A percentile compares a stretch with the other conserved stretches of the same genome.
These are phyloP conservation scores for Oropetium thomaeum DNA, from an alignment of 176 grass and related monocot species.

Conservation along the genomic window DNA sequence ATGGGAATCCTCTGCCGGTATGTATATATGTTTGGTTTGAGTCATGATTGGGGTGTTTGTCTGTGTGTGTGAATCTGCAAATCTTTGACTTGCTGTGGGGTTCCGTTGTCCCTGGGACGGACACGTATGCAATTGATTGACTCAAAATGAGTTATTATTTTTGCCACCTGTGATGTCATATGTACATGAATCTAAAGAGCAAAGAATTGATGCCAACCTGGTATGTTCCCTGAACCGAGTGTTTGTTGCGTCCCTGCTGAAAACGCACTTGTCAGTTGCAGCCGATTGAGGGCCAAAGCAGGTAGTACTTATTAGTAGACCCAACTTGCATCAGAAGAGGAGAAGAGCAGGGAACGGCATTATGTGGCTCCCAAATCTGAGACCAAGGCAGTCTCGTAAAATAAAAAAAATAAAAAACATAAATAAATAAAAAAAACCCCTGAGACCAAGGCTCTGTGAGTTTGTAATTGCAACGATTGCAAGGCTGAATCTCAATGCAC, in stretches of 20 bases:
- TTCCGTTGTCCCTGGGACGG: not conserved
- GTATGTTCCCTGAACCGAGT: constrained; percentile 17
- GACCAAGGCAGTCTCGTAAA: too few relatives aligned
- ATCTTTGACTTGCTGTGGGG: constrained; percentile 30
- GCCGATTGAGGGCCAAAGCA: not conserved
- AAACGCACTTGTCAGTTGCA: not conserved
- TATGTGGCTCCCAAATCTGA: not conserved
- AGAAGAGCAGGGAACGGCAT: not conserved
- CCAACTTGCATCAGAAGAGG: too few relatives aligned
- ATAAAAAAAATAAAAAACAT: too few relatives aligned
- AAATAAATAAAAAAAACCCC: too few relatives aligned
- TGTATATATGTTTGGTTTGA: constrained; percentile 19
- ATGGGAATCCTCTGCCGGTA: constrained; percentile 2
- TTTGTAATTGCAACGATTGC: too few relatives aligned
- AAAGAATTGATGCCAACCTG: constrained; percentile 32
- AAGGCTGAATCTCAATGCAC: too few relatives aligned
- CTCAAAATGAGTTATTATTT: not conserved
- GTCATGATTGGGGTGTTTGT: constrained; percentile 44
- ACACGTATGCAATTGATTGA: constrained; percentile 25
- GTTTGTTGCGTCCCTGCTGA: not conserved
- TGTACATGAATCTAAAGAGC: not conserved
- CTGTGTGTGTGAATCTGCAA: constrained; percentile 21
- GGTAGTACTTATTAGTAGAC: too few relatives aligned
- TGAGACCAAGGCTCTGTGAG: too few relatives aligned
- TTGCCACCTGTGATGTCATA: constrained; percentile 24